phyloP scores from a whole-genome alignment of 2,329 filamentous ascomycete genomes.

The Sordariomycetes sp. region DNA sequence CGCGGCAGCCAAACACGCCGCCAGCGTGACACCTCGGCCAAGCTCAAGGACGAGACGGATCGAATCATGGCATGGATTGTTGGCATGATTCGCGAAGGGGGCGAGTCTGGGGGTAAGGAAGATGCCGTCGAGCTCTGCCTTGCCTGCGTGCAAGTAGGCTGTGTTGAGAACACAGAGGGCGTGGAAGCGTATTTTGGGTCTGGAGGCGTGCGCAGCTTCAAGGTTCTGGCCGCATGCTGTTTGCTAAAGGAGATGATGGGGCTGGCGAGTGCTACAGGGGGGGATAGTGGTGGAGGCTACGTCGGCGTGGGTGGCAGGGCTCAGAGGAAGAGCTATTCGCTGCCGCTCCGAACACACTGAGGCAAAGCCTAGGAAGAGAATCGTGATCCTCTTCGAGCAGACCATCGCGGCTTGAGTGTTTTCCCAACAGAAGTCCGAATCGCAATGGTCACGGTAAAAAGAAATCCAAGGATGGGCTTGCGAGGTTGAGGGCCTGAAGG shows the following conservation, averaged over 20 bases:
- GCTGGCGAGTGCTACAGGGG: conserved; percentile 7
- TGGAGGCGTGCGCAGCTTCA: conserved; percentile 22
- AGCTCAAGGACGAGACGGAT: conserved; percentile 42
- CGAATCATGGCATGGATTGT: conserved; percentile 31
- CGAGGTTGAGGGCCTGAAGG: too few species aligned
- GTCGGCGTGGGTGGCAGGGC: conserved; percentile 12
- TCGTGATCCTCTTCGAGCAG: too few species aligned
- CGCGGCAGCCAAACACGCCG: conserved; percentile 36
- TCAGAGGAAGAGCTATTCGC: conserved; percentile 6
- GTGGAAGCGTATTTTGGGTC: conserved; percentile 7
- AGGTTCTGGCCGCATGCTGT: conserved; percentile 25
- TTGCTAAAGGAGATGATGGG: conserved; percentile 18
- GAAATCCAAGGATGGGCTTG: too few species aligned
- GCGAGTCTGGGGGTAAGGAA: conserved; percentile 9
- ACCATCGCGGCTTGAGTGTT: too few species aligned
- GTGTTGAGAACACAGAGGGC: conserved; percentile 4
- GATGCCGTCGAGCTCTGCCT: conserved; percentile 22
- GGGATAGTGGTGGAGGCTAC: conserved; percentile 11
- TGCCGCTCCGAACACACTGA: conserved; percentile 9
- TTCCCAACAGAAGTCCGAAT: too few species aligned
- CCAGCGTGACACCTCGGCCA: conserved; percentile 41
- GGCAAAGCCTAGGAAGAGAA: neutral
- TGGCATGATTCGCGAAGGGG: conserved; percentile 18
- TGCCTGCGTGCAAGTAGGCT: conserved; percentile 22
- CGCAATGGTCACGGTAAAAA: too few species aligned